Evolutionary conservation across 2,329 filamentous ascomycete species (phyloP).

Genomic region (Dactylellina parvicollis): DNA sequence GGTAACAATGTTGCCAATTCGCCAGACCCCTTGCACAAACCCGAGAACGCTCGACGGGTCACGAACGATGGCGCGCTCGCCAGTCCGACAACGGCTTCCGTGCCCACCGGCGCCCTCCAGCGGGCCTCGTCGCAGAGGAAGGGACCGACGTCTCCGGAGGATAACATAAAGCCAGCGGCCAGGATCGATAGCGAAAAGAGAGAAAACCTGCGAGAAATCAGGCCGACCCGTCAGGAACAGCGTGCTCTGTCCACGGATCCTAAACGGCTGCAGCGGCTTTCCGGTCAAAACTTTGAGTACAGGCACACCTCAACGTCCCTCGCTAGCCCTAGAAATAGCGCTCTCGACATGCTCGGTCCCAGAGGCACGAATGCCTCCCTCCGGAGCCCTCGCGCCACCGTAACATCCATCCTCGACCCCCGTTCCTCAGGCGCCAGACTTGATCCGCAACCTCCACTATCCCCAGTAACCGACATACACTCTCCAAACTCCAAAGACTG

Average conservation of each 20-base stretch:
- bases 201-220: conserved; percentile 45
- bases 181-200: conserved; percentile 48
- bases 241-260: conserved; percentile 46
- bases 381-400: conserved; percentile 44
- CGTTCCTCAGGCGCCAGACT: conserved; percentile 27
- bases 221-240: conserved; percentile 50
- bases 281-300: conserved; percentile 50
- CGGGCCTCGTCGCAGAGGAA: conserved; percentile 33
- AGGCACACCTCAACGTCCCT: conserved; percentile 44
- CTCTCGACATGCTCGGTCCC: conserved; percentile 29
- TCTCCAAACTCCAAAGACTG: conserved; percentile 40
- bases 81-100: conserved; percentile 39
- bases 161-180: conserved; percentile 35
- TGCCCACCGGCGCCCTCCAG: conserved; percentile 39
- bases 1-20: not conserved
- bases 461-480: conserved; percentile 41
- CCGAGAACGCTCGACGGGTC: conserved; percentile 43
- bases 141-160: conserved; percentile 9
- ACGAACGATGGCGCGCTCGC: conserved; percentile 23
- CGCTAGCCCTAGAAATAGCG: conserved; percentile 42
- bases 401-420: conserved; percentile 50
- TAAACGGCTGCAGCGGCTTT: conserved; percentile 41
- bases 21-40: conserved; percentile 33
- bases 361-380: conserved; percentile 42
- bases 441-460: conserved; percentile 30